These are phyloP conservation scores for Pistacia atlantica DNA, from an alignment of 345 rosid genomes.

Conservation along the genomic window DNA sequence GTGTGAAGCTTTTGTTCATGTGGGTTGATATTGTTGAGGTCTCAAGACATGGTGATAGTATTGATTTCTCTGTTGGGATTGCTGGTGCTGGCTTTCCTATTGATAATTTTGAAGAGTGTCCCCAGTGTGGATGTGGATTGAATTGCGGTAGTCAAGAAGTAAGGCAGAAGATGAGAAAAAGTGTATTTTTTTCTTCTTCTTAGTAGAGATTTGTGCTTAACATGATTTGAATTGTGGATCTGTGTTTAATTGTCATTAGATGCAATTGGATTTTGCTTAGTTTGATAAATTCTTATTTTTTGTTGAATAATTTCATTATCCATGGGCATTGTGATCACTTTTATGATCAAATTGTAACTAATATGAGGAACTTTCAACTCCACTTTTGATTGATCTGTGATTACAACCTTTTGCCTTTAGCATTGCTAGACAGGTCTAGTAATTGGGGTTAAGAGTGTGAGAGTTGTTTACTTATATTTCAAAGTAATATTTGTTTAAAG, in stretches of 20 bases:
- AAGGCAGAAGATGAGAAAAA: slow-evolving; percentile 22
- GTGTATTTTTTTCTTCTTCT: slow-evolving; percentile 40
- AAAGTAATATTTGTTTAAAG: neutral
- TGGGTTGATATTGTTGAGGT: slow-evolving; percentile 73
- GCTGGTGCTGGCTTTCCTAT: slow-evolving; percentile 62
- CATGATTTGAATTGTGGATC: neutral
- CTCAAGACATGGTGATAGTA: slow-evolving; percentile 45
- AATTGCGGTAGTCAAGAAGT: slow-evolving; percentile 41
- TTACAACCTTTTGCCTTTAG: neutral
- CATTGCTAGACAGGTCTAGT: neutral
- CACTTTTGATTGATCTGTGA: neutral
- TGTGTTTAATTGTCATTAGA: slow-evolving; percentile 10
- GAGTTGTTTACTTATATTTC: neutral
- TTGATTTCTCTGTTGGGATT: slow-evolving; percentile 68
- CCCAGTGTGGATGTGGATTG: slow-evolving; percentile 91
- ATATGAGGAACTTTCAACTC: neutral
- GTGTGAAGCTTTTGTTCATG: slow-evolving; percentile 58
- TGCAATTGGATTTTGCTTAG: slow-evolving; percentile 15
- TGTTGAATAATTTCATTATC: neutral
- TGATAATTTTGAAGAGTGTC: slow-evolving; percentile 67
- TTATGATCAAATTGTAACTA: neutral
- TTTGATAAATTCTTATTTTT: neutral
- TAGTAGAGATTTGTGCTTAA: slow-evolving; percentile 19
- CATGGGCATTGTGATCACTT: too few species aligned
- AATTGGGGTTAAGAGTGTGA: neutral